Conservation (phyloP, 202 grass and related monocot genomes). For the Eragrostis tef region DNA sequence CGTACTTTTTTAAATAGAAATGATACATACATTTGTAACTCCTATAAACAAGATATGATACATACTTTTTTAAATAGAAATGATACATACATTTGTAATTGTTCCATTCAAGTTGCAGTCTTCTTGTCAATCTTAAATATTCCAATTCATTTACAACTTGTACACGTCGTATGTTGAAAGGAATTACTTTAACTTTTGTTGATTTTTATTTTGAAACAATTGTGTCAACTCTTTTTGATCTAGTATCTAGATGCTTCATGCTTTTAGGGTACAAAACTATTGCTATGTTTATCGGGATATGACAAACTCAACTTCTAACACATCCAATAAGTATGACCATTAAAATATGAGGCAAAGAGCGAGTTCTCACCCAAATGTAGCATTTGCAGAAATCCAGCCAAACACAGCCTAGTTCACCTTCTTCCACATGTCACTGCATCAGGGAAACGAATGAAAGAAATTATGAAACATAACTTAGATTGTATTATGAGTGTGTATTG, state of each 20-base stretch:
- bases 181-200: no score
- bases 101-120: conserved; percentile 16
- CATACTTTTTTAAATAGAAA: conserved; percentile 6
- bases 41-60: no score
- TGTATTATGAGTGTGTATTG: background rate
- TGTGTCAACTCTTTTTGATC: background rate
- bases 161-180: no score
- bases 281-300: conserved; percentile 5
- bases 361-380: conserved; percentile 24
- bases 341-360: no score
- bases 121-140: conserved; percentile 25
- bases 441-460: background rate
- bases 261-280: conserved; percentile 29
- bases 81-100: background rate
- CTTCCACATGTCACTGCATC: conserved; percentile 30
- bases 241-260: conserved; percentile 30
- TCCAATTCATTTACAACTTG: conserved; percentile 4
- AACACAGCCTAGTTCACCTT: conserved; percentile 6
- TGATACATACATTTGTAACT: no score
- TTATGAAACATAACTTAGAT: background rate
- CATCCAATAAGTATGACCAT: no score
- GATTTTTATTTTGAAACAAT: background rate
- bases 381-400: conserved; percentile 43
- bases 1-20: no score
- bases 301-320: no score